A percentile compares a stretch with the other conserved stretches of the same genome.
phyloP scores from a whole-genome alignment of 768 basidiomycete species.

The Multifurca ochricompacta region DNA sequence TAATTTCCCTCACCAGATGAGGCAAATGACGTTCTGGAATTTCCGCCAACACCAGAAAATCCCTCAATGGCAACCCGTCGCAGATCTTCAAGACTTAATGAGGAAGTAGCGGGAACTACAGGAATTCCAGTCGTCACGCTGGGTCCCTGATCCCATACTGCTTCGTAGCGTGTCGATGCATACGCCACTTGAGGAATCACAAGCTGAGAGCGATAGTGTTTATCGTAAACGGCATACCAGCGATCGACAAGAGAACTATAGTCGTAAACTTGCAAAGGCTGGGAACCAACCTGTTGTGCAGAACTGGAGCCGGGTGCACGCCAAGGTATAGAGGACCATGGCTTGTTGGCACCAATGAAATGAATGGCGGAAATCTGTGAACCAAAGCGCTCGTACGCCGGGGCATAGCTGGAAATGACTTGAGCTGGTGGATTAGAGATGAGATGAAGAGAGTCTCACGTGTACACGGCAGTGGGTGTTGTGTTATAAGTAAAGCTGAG shows the following conservation, averaged over 20 bases:
- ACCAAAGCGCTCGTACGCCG: slow-evolving; percentile 92
- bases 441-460: slow-evolving; percentile 44
- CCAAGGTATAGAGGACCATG: slow-evolving; percentile 73
- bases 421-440: not conserved
- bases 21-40: not conserved
- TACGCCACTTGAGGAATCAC: slow-evolving; percentile 41
- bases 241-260: slow-evolving; percentile 78
- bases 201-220: slow-evolving; percentile 62
- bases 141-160: slow-evolving; percentile 62
- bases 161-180: slow-evolving; percentile 56
- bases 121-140: slow-evolving; percentile 32
- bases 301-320: slow-evolving; percentile 49
- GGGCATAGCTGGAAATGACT: slow-evolving; percentile 65
- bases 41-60: slow-evolving; percentile 28
- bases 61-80: slow-evolving; percentile 56
- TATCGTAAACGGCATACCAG: slow-evolving; percentile 90
- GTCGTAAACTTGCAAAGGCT: slow-evolving; percentile 52
- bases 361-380: slow-evolving; percentile 81
- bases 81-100: slow-evolving; percentile 33
- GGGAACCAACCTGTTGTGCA: slow-evolving; percentile 27
- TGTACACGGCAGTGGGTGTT: slow-evolving; percentile 94
- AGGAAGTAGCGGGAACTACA: not conserved
- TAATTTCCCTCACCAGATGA: slow-evolving; percentile 60
- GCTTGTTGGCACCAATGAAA: slow-evolving; percentile 95
- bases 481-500: slow-evolving; percentile 98